phyloP scores from a whole-genome alignment of 257 asterid genomes.

The Craterostigma plantagineum region DNA sequence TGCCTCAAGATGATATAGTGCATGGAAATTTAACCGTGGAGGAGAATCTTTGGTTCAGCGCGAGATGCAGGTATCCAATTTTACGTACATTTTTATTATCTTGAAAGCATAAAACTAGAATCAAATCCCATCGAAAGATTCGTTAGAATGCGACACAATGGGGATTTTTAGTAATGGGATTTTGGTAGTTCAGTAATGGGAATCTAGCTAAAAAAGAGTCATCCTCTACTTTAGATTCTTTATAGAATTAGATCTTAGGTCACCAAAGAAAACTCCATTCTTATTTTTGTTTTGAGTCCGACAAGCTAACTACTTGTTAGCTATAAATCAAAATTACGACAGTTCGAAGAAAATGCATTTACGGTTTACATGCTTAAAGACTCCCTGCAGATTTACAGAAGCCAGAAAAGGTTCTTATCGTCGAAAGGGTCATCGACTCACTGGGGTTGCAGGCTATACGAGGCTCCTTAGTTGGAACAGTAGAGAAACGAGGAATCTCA shows the following conservation, averaged over 20 bases:
- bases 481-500: slow-evolving; percentile 49
- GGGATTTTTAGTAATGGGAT: no score
- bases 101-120: not conserved
- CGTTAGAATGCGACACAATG: no score
- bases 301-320: no score
- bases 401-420: slow-evolving; percentile 41
- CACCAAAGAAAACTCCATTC: no score
- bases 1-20: slow-evolving; percentile 57
- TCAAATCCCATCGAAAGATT: no score
- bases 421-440: slow-evolving; percentile 42
- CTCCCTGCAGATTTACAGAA: slow-evolving; percentile 44
- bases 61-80: slow-evolving; percentile 38
- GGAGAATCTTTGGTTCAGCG: slow-evolving; percentile 55
- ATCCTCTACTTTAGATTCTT: no score
- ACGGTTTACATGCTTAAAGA: slow-evolving; percentile 23
- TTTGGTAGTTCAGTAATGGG: no score
- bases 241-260: no score
- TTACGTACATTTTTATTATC: not conserved
- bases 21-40: slow-evolving; percentile 54
- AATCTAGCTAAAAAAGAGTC: no score
- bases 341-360: slow-evolving; percentile 14
- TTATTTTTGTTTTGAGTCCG: no score
- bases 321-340: no score
- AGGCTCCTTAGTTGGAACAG: slow-evolving; percentile 43
- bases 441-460: slow-evolving; percentile 41